Evolutionary conservation across 441 rosid genomes (phyloP).

Genomic region (Populus hybrid): DNA sequence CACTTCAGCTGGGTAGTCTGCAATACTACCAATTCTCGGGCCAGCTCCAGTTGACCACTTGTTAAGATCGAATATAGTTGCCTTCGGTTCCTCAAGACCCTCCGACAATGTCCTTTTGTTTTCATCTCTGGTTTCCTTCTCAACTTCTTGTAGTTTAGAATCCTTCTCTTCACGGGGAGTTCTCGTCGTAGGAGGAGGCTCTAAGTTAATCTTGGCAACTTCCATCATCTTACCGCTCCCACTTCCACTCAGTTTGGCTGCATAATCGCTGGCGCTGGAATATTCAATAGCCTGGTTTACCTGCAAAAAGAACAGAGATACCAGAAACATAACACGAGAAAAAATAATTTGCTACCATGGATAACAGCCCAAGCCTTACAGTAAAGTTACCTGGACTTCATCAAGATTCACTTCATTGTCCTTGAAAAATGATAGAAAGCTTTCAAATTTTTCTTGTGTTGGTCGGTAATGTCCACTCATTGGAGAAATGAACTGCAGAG

Average conservation of each 20-base stretch:
- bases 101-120: neutral
- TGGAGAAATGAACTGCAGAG: constrained; percentile 69
- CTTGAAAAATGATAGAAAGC: constrained; percentile 56
- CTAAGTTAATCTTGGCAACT: neutral
- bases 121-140: neutral
- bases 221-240: constrained; percentile 1
- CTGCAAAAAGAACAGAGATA: constrained; percentile 27
- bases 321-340: constrained; percentile 7
- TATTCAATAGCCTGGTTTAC: constrained; percentile 66
- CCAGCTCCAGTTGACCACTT: neutral
- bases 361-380: neutral
- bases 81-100: neutral
- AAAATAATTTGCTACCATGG: neutral
- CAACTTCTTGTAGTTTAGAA: neutral
- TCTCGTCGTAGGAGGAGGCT: neutral
- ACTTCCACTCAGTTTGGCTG: constrained; percentile 20
- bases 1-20: neutral
- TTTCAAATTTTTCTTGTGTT: constrained; percentile 59
- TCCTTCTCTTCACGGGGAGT: neutral
- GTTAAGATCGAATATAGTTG: neutral
- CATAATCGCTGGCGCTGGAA: constrained; percentile 44
- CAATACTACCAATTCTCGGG: neutral
- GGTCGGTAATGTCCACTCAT: constrained; percentile 96
- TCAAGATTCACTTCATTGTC: constrained; percentile 63
- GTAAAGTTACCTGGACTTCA: constrained; percentile 58